These are phyloP conservation scores for Capronia epimyces DNA, from an alignment of 2,329 filamentous ascomycete genomes.

Conservation along the genomic window DNA sequence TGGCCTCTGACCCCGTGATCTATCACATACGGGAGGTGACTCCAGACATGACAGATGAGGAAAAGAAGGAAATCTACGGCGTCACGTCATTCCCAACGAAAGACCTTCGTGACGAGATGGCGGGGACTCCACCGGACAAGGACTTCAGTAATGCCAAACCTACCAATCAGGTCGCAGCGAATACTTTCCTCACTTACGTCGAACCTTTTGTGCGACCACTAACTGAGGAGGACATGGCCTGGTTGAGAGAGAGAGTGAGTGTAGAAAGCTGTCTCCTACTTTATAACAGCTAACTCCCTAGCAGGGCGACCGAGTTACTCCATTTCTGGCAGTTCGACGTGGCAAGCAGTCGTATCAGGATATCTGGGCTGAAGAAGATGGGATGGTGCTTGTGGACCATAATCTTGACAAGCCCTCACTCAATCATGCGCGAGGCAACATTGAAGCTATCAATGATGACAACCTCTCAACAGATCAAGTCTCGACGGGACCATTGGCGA, in stretches of 20 bases:
- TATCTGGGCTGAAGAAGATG: constrained; percentile 91
- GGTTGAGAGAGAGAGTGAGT: constrained; percentile 70
- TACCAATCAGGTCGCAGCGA: constrained; percentile 86
- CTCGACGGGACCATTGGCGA: constrained; percentile 79
- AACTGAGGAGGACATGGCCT: constrained; percentile 89
- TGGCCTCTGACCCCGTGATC: constrained; percentile 81
- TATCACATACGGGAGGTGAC: constrained; percentile 81
- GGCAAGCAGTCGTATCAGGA: constrained; percentile 83
- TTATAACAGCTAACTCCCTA: not conserved
- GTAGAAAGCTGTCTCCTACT: not conserved
- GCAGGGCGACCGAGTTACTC: constrained; percentile 69
- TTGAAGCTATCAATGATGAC: constrained; percentile 81
- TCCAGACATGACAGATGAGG: constrained; percentile 73
- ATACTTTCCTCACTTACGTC: constrained; percentile 84
- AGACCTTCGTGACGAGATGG: constrained; percentile 77
- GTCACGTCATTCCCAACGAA: constrained; percentile 76
- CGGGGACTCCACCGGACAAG: constrained; percentile 83
- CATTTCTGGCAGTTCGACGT: constrained; percentile 80
- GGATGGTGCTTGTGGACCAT: constrained; percentile 66
- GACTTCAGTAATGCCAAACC: constrained; percentile 95
- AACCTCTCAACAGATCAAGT: constrained; percentile 83
- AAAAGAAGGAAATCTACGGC: constrained; percentile 80
- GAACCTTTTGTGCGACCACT: constrained; percentile 87
- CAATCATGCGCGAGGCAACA: constrained; percentile 77
- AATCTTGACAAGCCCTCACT: constrained; percentile 63